Conservation (phyloP, 345 rosid genomes). For the Noccaea bulbosa region DNA sequence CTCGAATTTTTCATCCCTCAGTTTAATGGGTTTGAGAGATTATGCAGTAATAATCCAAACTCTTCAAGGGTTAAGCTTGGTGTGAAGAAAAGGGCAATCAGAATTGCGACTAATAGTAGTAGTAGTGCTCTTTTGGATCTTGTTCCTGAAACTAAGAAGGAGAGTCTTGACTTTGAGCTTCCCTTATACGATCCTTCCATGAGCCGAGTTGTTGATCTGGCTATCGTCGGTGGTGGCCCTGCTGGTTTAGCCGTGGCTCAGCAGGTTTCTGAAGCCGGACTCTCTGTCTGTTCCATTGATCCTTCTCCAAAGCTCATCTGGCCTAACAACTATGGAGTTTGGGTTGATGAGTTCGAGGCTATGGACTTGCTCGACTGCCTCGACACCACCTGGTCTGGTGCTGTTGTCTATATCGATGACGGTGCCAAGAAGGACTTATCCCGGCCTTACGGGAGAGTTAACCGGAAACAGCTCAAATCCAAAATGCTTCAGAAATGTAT, state of each 20-base stretch:
- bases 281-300: slow-evolving; percentile 85
- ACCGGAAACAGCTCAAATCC: slow-evolving; percentile 86
- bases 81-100: slow-evolving; percentile 47
- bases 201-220: slow-evolving; percentile 71
- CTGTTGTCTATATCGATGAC: slow-evolving; percentile 73
- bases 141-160: slow-evolving; percentile 88
- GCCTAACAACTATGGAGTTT: slow-evolving; percentile 98
- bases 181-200: slow-evolving; percentile 74
- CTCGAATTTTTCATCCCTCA: slow-evolving; percentile 61
- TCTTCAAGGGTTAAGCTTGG: slow-evolving; percentile 56
- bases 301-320: slow-evolving; percentile 91
- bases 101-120: slow-evolving; percentile 23
- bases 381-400: slow-evolving; percentile 95
- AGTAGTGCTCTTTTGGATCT: slow-evolving; percentile 78
- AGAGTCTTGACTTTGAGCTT: slow-evolving; percentile 83
- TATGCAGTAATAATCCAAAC: slow-evolving; percentile 40
- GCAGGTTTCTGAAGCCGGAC: slow-evolving; percentile 92
- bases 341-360: slow-evolving; percentile 99
- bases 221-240: slow-evolving; percentile 97
- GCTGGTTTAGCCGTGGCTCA: slow-evolving; percentile 98
- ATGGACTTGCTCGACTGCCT: slow-evolving; percentile 97
- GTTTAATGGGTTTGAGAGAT: slow-evolving; percentile 64
- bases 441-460: slow-evolving; percentile 96
- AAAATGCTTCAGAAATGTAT: slow-evolving; percentile 94
- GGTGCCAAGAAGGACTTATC: slow-evolving; percentile 60